Conservation (phyloP, 2,329 filamentous ascomycete genomes). For the Scedosporium apiospermum region DNA sequence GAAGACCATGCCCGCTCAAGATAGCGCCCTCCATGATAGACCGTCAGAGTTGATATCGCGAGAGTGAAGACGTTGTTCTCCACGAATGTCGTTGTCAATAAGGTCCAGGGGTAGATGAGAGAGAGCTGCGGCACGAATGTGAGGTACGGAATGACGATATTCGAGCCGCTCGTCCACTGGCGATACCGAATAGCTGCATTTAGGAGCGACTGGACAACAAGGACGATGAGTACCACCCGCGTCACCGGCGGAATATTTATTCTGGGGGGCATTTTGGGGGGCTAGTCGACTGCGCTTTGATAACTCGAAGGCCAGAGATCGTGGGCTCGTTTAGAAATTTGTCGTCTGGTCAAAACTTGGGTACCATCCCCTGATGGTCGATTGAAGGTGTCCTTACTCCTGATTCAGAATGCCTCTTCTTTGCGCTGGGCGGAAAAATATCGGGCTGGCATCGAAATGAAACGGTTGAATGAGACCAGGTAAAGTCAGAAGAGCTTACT, state of each 20-base stretch:
- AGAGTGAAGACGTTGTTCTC: conserved; percentile 91
- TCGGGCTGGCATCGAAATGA: neutral
- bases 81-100: conserved; percentile 75
- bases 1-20: conserved; percentile 94
- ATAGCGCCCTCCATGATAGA: conserved; percentile 91
- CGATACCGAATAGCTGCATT: conserved; percentile 70
- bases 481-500: neutral
- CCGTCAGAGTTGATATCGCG: conserved; percentile 61
- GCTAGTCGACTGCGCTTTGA: conserved; percentile 1
- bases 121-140: conserved; percentile 77
- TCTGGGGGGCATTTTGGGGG: conserved; percentile 59
- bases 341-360: neutral
- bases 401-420: neutral
- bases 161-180: conserved; percentile 53
- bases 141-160: conserved; percentile 74
- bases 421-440: neutral
- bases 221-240: conserved; percentile 64
- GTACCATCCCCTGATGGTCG: neutral
- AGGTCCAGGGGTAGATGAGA: conserved; percentile 86
- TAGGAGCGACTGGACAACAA: conserved; percentile 70
- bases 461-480: neutral
- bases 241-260: conserved; percentile 91
- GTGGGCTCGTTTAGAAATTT: neutral
- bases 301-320: neutral
- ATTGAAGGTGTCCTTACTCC: neutral